Percentiles rank a stretch among this genome's conserved stretches.
Conservation (phyloP, 1,284 basidiomycete genomes). For the Papiliotrema nemorosa region DNA sequence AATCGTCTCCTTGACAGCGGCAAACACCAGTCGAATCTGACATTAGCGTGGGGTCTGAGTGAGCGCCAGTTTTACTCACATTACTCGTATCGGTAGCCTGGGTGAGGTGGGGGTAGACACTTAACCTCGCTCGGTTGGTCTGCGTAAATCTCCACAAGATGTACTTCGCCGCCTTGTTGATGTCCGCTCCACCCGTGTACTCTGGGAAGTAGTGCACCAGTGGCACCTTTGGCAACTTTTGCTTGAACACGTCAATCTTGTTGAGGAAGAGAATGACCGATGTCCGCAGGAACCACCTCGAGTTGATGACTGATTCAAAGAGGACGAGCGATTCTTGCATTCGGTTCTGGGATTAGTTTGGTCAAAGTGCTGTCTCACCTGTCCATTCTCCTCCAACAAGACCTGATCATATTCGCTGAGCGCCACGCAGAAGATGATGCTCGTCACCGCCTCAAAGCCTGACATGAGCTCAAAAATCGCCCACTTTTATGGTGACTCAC, state of each 20-base stretch:
- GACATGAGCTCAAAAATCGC: not conserved
- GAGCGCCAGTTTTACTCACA: constrained; percentile 54
- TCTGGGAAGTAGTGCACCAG: constrained; percentile 89
- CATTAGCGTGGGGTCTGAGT: not conserved
- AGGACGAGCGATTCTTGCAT: constrained; percentile 92
- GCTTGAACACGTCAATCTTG: constrained; percentile 95
- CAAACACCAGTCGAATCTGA: constrained; percentile 80
- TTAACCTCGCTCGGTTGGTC: constrained; percentile 80
- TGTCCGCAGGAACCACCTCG: constrained; percentile 92
- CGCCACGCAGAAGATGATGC: constrained; percentile 92
- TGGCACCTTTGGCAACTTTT: constrained; percentile 80
- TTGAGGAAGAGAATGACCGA: constrained; percentile 91
- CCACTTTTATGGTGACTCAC: constrained; percentile 44
- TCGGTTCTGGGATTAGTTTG: constrained; percentile 64
- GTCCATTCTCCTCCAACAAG: constrained; percentile 63
- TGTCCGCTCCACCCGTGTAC: constrained; percentile 83
- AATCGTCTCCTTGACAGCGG: constrained; percentile 97
- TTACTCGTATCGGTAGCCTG: constrained; percentile 60
- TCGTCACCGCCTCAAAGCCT: constrained; percentile 85
- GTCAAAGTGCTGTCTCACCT: constrained; percentile 43
- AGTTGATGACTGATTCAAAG: constrained; percentile 95
- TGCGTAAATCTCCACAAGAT: constrained; percentile 97
- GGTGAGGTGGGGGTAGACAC: constrained; percentile 82
- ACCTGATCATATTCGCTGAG: constrained; percentile 93
- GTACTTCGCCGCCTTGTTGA: constrained; percentile 97